These are phyloP conservation scores for Talaromyces marneffei DNA, from an alignment of 2,329 filamentous ascomycete genomes.

Conservation along the genomic window DNA sequence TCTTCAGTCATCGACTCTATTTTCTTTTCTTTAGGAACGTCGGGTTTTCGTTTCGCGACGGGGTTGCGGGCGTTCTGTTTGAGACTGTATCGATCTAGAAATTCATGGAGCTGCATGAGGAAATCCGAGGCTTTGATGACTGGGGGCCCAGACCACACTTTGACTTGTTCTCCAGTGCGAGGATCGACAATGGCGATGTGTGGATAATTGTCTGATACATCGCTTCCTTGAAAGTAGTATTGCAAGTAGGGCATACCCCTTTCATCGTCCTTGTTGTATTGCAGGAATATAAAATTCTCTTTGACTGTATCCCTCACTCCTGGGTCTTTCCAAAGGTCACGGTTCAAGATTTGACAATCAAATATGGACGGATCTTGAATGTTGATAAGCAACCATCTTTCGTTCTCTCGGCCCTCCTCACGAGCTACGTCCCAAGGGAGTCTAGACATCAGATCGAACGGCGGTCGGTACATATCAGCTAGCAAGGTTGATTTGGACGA, in stretches of 20 bases:
- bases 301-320: conserved; percentile 71
- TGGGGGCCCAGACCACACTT: conserved; percentile 83
- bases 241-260: conserved; percentile 74
- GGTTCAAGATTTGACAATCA: conserved; percentile 87
- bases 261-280: conserved; percentile 82
- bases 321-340: conserved; percentile 90
- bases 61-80: conserved; percentile 87
- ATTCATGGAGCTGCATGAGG: conserved; percentile 85
- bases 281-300: conserved; percentile 93
- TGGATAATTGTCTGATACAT: conserved; percentile 84
- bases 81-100: conserved; percentile 93
- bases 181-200: conserved; percentile 96
- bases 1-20: conserved; percentile 91
- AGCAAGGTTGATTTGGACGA: conserved; percentile 70
- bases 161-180: conserved; percentile 92
- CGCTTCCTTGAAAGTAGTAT: conserved; percentile 78
- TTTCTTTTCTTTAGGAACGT: conserved; percentile 57
- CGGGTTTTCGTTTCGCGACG: conserved; percentile 70
- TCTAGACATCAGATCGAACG: conserved; percentile 79
- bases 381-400: conserved; percentile 95
- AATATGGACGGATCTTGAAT: conserved; percentile 91
- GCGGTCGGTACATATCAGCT: conserved; percentile 86
- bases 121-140: conserved; percentile 74
- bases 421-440: conserved; percentile 79
- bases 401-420: conserved; percentile 74